Conservation (phyloP, 129 eudicot genomes). For the Artemisia argyi region DNA sequence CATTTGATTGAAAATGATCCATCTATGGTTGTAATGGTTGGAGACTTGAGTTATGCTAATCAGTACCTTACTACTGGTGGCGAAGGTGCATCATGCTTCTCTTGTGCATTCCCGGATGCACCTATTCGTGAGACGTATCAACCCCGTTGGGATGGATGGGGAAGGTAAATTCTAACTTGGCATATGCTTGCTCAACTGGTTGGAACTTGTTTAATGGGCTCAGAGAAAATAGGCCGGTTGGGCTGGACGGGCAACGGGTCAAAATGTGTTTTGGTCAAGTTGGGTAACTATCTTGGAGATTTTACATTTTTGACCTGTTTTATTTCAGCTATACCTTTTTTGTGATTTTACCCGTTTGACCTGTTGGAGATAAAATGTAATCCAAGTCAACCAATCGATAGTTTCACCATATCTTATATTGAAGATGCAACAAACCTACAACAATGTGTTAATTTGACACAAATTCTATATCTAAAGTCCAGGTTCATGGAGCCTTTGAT, state of each 20-base stretch:
- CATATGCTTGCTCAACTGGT: background rate
- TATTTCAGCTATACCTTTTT: no score
- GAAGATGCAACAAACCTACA: background rate
- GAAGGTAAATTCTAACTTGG: conserved; percentile 51
- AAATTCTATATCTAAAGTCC: conserved; percentile 11
- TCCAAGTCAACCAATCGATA: background rate
- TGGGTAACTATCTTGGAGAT: no score
- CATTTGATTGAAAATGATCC: conserved; percentile 74
- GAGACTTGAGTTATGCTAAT: conserved; percentile 85
- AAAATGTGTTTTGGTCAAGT: background rate
- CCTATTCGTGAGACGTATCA: conserved; percentile 90
- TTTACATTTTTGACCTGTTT: no score
- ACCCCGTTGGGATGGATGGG: conserved; percentile 99
- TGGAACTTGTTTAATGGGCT: background rate
- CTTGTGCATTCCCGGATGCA: conserved; percentile 77
- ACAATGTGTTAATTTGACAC: conserved; percentile 13
- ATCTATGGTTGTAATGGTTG: conserved; percentile 69
- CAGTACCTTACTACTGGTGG: conserved; percentile 90
- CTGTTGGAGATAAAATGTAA: background rate
- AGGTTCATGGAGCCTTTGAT: conserved; percentile 93
- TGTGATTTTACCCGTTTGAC: background rate
- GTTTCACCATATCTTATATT: background rate
- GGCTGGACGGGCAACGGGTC: background rate
- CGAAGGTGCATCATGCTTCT: conserved; percentile 71
- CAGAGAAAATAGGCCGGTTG: background rate